A percentile compares a stretch with the other conserved stretches of the same genome.
phyloP scores from a whole-genome alignment of 352 stramenopile species.

The Halophytophthora polymorphica region DNA sequence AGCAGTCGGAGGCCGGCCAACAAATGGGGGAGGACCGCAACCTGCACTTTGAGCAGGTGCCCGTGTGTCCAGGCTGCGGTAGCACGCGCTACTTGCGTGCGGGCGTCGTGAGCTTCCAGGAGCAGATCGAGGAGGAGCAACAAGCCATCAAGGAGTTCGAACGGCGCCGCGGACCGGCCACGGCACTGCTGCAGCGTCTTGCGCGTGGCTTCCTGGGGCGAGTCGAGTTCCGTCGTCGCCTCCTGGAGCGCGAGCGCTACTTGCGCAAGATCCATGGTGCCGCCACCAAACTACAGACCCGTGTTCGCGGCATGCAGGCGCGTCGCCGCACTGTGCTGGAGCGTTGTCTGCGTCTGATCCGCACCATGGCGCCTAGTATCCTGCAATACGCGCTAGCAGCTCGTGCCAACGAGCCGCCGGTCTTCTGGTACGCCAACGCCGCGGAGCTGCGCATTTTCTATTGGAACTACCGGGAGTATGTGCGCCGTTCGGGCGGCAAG shows the following conservation, averaged over 20 bases:
- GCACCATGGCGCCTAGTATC: constrained; percentile 49
- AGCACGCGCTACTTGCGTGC: constrained; percentile 68
- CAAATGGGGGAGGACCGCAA: constrained; percentile 10
- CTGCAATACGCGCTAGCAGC: constrained; percentile 34
- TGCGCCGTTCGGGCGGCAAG: constrained; percentile 51
- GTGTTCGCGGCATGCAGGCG: constrained; percentile 60
- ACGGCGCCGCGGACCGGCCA: constrained; percentile 43
- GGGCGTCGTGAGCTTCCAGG: constrained; percentile 71
- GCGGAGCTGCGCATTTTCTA: constrained; percentile 59
- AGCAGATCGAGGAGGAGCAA: constrained; percentile 68
- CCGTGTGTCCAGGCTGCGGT: constrained; percentile 57
- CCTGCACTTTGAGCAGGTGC: constrained; percentile 52
- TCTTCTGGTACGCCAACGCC: constrained; percentile 81
- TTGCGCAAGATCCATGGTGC: constrained; percentile 47
- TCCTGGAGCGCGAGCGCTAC: constrained; percentile 46
- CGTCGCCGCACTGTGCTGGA: constrained; percentile 54
- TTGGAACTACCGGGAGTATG: constrained; percentile 80
- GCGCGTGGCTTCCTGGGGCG: constrained; percentile 60
- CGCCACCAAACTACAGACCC: constrained; percentile 56
- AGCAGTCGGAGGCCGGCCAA: neutral
- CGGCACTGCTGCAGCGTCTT: constrained; percentile 56
- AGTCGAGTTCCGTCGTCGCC: constrained; percentile 41
- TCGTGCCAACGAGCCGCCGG: constrained; percentile 31
- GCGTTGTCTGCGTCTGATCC: constrained; percentile 61
- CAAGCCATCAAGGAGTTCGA: constrained; percentile 67